Evolutionary conservation across 495 filamentous ascomycete species (phyloP), one percentile per base, ranked within the genome.

Genomic region (Xylaria bambusicola): DNA sequence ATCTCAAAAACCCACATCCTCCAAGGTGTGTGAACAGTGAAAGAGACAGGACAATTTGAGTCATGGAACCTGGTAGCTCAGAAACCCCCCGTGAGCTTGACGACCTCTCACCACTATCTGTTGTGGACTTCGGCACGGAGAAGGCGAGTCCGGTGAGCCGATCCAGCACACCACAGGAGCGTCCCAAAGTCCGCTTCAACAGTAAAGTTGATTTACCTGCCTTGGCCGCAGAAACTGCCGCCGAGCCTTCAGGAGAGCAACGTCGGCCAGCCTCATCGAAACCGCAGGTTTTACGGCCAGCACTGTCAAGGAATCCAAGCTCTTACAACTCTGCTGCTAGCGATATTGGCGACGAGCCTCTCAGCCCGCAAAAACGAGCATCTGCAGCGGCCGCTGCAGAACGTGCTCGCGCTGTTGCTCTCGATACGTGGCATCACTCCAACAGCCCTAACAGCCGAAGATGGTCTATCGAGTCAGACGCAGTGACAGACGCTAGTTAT

Each of bases 111-210:
- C 36, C 52, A 4, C 9, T 4, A 3, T 35, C 9, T 21, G 38
- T 18, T 31, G 17, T 18, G 24, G 7, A 24, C 12, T 3, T 20
- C 24, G 45, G 10, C 3, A 12, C 1, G 24, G 38, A 21, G 40
- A 33, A 42, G 13, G 18, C 38, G 26, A 17, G n/a, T 15, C 38
- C n/a, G 38, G 13, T 7, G 31, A 24, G 17, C n/a, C n/a, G n/a
- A n/a, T n/a, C n/a, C n/a, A n/a, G n/a, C n/a, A n/a, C n/a, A n/a
- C n/a, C n/a, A 29, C 53, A 46, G 18, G 53, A 56, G 41, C 46
- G 42, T 4, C 53, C 53, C 10, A 56, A 48, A 31, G 53, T 56
- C n/a, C 29, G 53, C 6, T 56, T 56, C 42, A 56, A 47, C 53
- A 15, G 53, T 42, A 40, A 48, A 18, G 53, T 33, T 1, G 4